Evolutionary conservation across 2,329 filamentous ascomycete species (phyloP), one percentile per base, ranked within the genome.

Genomic region (Helotiales sp.): DNA sequence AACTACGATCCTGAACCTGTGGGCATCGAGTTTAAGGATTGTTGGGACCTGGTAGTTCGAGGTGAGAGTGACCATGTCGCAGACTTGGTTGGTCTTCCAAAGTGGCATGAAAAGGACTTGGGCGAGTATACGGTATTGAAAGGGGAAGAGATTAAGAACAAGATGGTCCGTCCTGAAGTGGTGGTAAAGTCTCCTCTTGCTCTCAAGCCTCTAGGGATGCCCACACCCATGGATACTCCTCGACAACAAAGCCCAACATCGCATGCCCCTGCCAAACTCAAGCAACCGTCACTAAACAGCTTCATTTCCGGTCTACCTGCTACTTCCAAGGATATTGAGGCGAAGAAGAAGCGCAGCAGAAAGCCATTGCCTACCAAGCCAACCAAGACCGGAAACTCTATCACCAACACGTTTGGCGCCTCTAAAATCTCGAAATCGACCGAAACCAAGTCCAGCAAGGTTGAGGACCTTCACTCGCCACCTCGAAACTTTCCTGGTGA

Each of bases 11-110:
- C 90, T 0, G 90, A 91, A 64, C 95, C 95, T 1, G 82, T 87
- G 42, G 88, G 90, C 19, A 87, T 85, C 63, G 92, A 97, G 58
- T 87, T 98, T 62, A 93, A 93, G 70, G 89, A 96, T 62, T 92
- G 91, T 69, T 99, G 93, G 89, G 95, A 99, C 73, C 76, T 97
- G 59, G 85, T 98, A 17, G 89, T 99, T 33, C 86, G 86, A 63
- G 93, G 91, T 19, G 89, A 89, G 67, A 95, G 91, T 70, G 95
- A 99, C 71, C 87, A 92, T 63, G 88, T 99, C 36, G 95, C 95
- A 19, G 81, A 81, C 49, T 78, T 91, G 36, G 89, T 86, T 15
- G 83, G 83, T 22, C 72, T 88, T 25, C 83, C 84, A 4, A 81
- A 72, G 15, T 87, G 82, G 79, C 80, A 87, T 63, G 77, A 79